Base-by-base conservation (phyloP, 495 filamentous ascomycete species). In the Glonium stellatum region DNA sequence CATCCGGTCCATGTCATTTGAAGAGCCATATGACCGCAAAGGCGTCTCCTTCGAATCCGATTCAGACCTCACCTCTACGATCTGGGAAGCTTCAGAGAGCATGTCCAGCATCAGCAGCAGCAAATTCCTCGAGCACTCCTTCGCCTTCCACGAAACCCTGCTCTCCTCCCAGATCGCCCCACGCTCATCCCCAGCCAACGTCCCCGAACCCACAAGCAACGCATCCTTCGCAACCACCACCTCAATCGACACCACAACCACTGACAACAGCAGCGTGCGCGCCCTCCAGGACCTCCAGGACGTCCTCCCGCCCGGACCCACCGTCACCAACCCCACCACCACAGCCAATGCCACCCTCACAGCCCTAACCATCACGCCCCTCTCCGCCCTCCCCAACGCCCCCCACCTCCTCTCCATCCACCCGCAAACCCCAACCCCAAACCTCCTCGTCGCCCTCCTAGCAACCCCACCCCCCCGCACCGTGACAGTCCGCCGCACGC, bases 401-500 rank as follows among this genome's bases (percentile, higher is more conserved):
- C n/a, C n/a, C n/a, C 80, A 89, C 69, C 72, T 97, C 1, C 67
- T 73, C 11, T 81, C 80, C 1, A 89, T 96, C 56, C 73, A 75
- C 25, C 90, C 90, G 0, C 87, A 90, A 70, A 95, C 90, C 4
- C 84, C 90, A 76, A 83, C 79, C 1, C 81, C 90, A 54, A 90
- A 90, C 66, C 66, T 96, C 10, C 79, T 97, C 15, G 86, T 86
- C 15, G 88, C 86, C 10, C 75, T 97, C 60, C 85, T 96, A 56
- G 82, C 85, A 36, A 77, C 91, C 51, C 77, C 85, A 4, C 76
- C 82, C 31, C 79, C 85, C 1, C 84, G 87, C n/a, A 79, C 77
- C 22, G 75, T 87, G 42, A 72, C 75, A 23, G 78, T 80, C 67
- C 79, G 80, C 11, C 64, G 73, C 1, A 76, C 73, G 23, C 72